Conservation (phyloP, 2,329 filamentous ascomycete genomes). For the Stagonosporopsis vannaccii region DNA sequence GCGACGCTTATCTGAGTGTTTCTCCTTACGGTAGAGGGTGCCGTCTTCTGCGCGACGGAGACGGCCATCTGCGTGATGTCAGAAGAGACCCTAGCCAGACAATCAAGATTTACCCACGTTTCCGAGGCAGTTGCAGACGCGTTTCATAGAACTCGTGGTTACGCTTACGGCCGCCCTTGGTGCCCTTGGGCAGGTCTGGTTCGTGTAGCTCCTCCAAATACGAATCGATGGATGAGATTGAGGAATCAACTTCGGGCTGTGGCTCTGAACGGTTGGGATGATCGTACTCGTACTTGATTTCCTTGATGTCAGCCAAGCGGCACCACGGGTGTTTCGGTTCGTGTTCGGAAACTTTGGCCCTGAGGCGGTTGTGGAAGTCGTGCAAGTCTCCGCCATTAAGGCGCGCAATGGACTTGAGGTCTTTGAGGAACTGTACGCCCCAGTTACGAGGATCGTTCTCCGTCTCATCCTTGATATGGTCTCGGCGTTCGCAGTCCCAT, state of each 20-base stretch:
- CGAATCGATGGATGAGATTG: constrained; percentile 35
- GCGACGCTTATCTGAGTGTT: constrained; percentile 18
- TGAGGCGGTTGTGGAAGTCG: constrained; percentile 36
- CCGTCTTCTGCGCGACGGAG: constrained; percentile 39
- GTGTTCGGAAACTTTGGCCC: constrained; percentile 34
- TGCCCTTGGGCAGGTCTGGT: constrained; percentile 29
- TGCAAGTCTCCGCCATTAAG: constrained; percentile 36
- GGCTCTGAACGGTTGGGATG: constrained; percentile 20
- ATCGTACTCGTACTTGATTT: constrained; percentile 40
- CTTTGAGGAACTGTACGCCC: constrained; percentile 48
- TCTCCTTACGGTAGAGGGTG: constrained; percentile 37
- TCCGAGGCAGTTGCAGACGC: constrained; percentile 33
- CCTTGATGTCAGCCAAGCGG: constrained; percentile 40
- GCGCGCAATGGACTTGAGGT: constrained; percentile 41
- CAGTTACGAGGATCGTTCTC: constrained; percentile 48
- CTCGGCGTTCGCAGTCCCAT: constrained; percentile 46
- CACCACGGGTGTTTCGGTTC: constrained; percentile 42
- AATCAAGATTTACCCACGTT: constrained; percentile 24
- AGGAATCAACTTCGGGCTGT: constrained; percentile 20
- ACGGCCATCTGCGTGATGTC: constrained; percentile 26
- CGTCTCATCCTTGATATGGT: constrained; percentile 43
- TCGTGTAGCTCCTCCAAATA: constrained; percentile 42
- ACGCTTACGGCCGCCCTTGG: constrained; percentile 27
- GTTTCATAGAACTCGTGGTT: constrained; percentile 41
- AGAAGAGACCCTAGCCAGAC: neutral